Evolutionary conservation across 1,284 basidiomycete genomes (phyloP), one percentile per base, ranked within the genome.

Genomic region (Schizophyllum commune): DNA sequence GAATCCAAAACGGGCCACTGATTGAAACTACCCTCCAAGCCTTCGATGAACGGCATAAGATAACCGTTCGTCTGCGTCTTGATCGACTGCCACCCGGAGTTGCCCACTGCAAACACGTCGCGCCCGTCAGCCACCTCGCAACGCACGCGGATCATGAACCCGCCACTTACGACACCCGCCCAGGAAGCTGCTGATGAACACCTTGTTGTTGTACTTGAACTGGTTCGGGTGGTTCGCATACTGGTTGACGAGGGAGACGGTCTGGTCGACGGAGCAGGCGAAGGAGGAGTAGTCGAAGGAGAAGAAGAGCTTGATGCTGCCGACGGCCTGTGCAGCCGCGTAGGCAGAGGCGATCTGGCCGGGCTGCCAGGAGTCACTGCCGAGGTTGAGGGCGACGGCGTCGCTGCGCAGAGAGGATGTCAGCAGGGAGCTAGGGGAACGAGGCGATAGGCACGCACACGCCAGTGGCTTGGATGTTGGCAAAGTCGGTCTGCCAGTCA

Each of bases 41-140:
- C 77, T 63, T 67, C 73, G 22, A 80, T 72, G 61, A 79, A 79
- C 8, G 77, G 78, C 78, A 79, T 80, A 33, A 79, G 52, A 65
- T 76, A 79, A 8, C 70, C 78, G 51, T 71, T 71, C 5, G 76
- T 79, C 61, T 70, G 70, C 21, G 60, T 60, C 63, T 78, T 79
- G 27, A 80, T 64, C 19, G 60, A 67, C 55, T 67, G 68, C 78
- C 78, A 79, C 1, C 77, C 77, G 4, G 32, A 64, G 58, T 74
- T 71, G 0, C 76, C 75, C 34, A 79, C 52, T 54, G 52, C 34
- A 51, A n/a, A 51, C 47, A n/a, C 47, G n/a, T 51, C n/a, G 47
- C 47, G 11, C 47, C 47, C 47, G n/a, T 11, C n/a, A 51, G 47
- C n/a, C 11, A 11, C 47, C 47, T 11, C 47, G 11, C 47, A 51